Evolutionary conservation across 345 rosid species (phyloP).

Genomic region (Gossypium thurberi): DNA sequence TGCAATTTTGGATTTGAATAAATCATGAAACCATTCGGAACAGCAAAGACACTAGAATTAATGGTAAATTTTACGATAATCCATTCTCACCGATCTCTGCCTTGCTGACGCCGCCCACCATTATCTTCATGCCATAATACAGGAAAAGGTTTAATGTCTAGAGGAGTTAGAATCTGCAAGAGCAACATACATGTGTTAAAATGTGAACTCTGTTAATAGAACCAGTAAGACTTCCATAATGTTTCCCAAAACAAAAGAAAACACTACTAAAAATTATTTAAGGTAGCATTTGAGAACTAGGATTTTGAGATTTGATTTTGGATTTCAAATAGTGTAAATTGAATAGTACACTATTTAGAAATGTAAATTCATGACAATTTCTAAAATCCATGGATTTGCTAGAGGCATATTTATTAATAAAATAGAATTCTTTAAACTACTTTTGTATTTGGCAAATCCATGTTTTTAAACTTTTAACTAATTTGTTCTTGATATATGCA

Average conservation of each 20-base stretch:
- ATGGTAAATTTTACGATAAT: neutral
- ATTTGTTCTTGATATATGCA: too few species aligned
- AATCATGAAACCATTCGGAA: neutral
- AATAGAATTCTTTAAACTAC: too few species aligned
- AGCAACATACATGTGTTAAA: neutral
- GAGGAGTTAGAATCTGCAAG: constrained; percentile 62
- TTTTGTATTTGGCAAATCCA: too few species aligned
- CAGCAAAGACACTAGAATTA: constrained; percentile 1
- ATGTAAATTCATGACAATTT: too few species aligned
- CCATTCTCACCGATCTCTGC: constrained; percentile 64
- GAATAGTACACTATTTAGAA: too few species aligned
- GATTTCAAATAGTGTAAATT: too few species aligned
- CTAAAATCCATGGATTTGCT: too few species aligned
- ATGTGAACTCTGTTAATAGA: neutral
- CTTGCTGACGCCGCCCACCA: constrained; percentile 60
- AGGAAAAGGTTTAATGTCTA: constrained; percentile 81
- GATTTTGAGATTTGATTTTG: too few species aligned
- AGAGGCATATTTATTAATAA: too few species aligned
- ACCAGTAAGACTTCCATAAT: neutral
- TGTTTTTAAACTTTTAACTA: too few species aligned
- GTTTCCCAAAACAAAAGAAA: neutral
- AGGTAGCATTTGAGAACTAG: too few species aligned
- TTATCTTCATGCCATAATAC: constrained; percentile 94
- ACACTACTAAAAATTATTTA: neutral
- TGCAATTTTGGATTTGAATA: neutral